Conservation (phyloP, 116 monocot species). For the Zostera marina region DNA sequence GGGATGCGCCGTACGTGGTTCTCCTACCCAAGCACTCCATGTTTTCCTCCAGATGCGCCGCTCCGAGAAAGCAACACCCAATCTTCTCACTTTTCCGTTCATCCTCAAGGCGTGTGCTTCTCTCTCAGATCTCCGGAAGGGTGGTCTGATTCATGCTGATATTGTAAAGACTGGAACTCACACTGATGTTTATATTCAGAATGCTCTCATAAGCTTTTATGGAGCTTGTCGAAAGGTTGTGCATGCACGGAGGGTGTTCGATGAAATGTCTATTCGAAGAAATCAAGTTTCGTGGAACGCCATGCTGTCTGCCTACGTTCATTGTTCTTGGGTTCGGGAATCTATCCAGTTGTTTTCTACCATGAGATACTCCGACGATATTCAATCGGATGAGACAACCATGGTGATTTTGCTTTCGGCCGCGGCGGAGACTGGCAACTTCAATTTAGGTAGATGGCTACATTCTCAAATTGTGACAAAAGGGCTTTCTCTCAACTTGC, state of each 20-base stretch:
- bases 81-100: conserved; percentile 23
- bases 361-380: conserved; percentile 19
- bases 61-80: conserved; percentile 1
- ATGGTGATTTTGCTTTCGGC: conserved; percentile 43
- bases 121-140: conserved; percentile 6
- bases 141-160: conserved; percentile 14
- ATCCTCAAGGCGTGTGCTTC: conserved; percentile 24
- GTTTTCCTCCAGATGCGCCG: conserved; percentile 15
- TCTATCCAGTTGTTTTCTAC: conserved; percentile 14
- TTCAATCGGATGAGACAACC: conserved; percentile 39
- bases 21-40: conserved; percentile 5
- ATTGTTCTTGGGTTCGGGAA: conserved; percentile 16
- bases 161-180: conserved; percentile 10
- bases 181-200: conserved; percentile 43
- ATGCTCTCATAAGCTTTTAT: conserved; percentile 45
- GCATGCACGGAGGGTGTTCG: conserved; percentile 38
- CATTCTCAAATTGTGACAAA: conserved; percentile 27
- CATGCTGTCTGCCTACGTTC: conserved; percentile 23
- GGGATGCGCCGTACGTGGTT: conserved; percentile 13
- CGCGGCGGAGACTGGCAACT: conserved; percentile 6
- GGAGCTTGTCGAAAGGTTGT: conserved; percentile 20
- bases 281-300: conserved; percentile 66
- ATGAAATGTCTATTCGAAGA: conserved; percentile 30
- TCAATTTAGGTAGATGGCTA: conserved; percentile 44
- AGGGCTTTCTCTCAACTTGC: conserved; percentile 13